A percentile compares a stretch with the other conserved stretches of the same genome.
These are phyloP conservation scores for Alternaria longipes DNA, from an alignment of 2,329 filamentous ascomycete species.

Conservation along the genomic window DNA sequence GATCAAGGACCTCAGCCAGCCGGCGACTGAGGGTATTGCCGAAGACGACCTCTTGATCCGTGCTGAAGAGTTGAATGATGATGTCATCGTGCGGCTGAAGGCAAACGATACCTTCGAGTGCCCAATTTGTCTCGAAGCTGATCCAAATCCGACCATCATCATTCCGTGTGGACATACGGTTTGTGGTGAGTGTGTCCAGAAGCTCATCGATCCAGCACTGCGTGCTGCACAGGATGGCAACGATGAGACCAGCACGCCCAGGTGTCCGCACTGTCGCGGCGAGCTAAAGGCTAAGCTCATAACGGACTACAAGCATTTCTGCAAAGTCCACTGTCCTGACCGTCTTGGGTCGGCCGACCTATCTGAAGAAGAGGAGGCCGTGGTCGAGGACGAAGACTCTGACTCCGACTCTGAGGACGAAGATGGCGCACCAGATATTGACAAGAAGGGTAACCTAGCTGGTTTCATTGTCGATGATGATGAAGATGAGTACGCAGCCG, in stretches of 20 bases:
- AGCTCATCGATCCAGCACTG: constrained; percentile 69
- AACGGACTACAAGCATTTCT: constrained; percentile 78
- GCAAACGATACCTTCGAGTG: constrained; percentile 73
- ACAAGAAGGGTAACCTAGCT: constrained; percentile 51
- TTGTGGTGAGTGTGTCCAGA: constrained; percentile 79
- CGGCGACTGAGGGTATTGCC: constrained; percentile 66
- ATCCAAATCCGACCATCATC: constrained; percentile 78
- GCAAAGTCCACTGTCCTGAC: constrained; percentile 72
- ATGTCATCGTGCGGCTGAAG: constrained; percentile 74
- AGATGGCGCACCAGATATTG: constrained; percentile 52
- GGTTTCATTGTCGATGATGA: constrained; percentile 67
- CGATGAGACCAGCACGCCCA: constrained; percentile 63
- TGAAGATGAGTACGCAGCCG: constrained; percentile 49
- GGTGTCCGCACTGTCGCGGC: constrained; percentile 80
- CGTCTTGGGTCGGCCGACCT: constrained; percentile 51
- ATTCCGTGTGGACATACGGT: constrained; percentile 84
- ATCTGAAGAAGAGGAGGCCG: constrained; percentile 28
- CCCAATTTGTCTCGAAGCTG: constrained; percentile 81
- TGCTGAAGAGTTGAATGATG: constrained; percentile 66
- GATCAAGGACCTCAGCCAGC: constrained; percentile 71
- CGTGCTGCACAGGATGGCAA: constrained; percentile 57
- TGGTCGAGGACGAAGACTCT: constrained; percentile 43
- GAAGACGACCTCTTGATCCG: constrained; percentile 68
- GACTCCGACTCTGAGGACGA: constrained; percentile 47
- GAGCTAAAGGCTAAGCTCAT: constrained; percentile 72